Base-by-base conservation (phyloP, 495 filamentous ascomycete species). In the Daldinia caldariorum region DNA sequence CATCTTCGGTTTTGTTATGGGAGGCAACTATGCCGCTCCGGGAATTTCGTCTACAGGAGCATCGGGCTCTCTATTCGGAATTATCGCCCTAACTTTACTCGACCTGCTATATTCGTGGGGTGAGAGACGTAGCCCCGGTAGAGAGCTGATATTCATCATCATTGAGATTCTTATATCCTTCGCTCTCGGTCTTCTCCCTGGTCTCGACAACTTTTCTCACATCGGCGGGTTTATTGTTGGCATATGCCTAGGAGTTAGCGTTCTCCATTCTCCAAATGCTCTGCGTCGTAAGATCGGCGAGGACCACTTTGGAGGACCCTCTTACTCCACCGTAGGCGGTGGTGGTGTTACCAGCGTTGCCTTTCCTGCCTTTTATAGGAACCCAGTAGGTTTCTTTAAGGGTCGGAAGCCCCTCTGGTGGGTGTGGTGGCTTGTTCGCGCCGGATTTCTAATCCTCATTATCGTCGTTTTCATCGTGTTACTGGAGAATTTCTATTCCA, bases 191-290 rank as follows among this genome's bases (percentile, higher is more conserved):
- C 87, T 99, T 18, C 87, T 99, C 0, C 95, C 95, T 0, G 94
- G 94, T 7, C 80, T 99, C 47, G 95, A 99, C 82, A 99, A 99
- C 79, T 99, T 99, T 81, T 90, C 91, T 26, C 95, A 99, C 73
- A 97, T 99, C 65, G 95, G 95, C 37, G 95, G 95, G 8, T 97
- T 99, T 76, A 80, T 97, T 56, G 95, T 97, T 89, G 95, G 95
- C 0, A 79, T 99, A 14, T 90, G 90, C 5, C 85, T 97, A 26
- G 95, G 95, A 5, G 82, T 98, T 37, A 93, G 90, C 69, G 79
- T 99, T 47, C 84, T 98, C 72, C 93, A 91, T 70, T 97, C 95
- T 6, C 95, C 95, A 0, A 90, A 91, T 65, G 82, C 87, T 3
- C 86, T 99, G 12, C 88, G 93, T 1, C 84, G 89, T 35, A 89